Percentiles rank a stretch among this genome's conserved stretches.
Conservation (phyloP, 371 early-diverging fungal genomes). For the Mucor indicus region DNA sequence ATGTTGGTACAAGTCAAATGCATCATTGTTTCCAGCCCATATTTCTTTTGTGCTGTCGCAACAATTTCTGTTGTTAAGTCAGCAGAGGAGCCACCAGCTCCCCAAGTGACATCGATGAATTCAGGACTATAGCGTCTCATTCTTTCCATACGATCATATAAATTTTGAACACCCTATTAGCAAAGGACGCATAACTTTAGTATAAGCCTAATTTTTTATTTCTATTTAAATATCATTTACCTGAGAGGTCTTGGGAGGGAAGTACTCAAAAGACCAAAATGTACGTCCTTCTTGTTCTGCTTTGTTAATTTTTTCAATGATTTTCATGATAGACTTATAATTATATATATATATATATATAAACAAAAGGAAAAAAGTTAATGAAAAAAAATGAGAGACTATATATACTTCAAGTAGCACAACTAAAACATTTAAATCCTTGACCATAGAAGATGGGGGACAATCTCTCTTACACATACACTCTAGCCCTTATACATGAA, state of each 20-base stretch:
- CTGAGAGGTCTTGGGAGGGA: constrained; percentile 93
- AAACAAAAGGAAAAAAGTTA: too few species aligned
- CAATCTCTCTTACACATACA: too few species aligned
- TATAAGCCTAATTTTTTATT: not conserved
- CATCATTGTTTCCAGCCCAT: constrained; percentile 95
- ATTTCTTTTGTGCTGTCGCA: constrained; percentile 86
- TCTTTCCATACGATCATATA: constrained; percentile 80
- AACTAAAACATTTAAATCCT: too few species aligned
- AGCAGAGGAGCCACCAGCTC: constrained; percentile 90
- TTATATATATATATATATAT: too few species aligned
- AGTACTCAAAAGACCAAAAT: constrained; percentile 95
- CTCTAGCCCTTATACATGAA: too few species aligned
- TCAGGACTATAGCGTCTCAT: constrained; percentile 93
- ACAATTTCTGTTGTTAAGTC: constrained; percentile 88
- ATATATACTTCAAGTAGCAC: too few species aligned
- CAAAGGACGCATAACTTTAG: not conserved
- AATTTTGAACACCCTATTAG: constrained; percentile 65
- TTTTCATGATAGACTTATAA: constrained; percentile 71
- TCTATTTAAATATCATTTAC: too few species aligned
- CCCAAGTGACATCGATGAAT: constrained; percentile 97
- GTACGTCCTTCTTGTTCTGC: constrained; percentile 68
- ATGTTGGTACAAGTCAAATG: constrained; percentile 97
- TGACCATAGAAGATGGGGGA: too few species aligned
- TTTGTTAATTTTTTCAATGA: constrained; percentile 74
- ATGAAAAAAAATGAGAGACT: too few species aligned